A percentile compares a stretch with the other conserved stretches of the same genome.
These are phyloP conservation scores for Pterocarpus santalinus DNA, from an alignment of 306 rosid genomes.

Conservation along the genomic window DNA sequence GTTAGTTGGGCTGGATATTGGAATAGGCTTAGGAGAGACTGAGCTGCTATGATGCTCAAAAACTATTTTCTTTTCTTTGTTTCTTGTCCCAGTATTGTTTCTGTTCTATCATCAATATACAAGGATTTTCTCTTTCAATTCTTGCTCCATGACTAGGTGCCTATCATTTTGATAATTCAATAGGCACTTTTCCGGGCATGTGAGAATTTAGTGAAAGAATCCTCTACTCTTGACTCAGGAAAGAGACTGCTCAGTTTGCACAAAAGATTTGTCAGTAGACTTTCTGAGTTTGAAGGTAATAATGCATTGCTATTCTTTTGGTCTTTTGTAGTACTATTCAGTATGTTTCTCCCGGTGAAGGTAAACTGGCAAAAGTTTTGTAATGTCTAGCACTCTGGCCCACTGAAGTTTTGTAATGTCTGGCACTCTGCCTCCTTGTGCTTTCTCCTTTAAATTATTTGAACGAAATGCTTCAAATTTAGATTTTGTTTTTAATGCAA, in stretches of 20 bases:
- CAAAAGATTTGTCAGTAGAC: constrained; percentile 63
- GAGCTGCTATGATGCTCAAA: too few species aligned
- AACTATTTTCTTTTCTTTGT: too few species aligned
- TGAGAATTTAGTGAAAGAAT: constrained; percentile 66
- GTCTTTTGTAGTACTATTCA: constrained; percentile 21
- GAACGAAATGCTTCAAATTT: constrained; percentile 11
- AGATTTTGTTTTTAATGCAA: neutral
- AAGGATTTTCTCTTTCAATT: too few species aligned
- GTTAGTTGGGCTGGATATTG: too few species aligned
- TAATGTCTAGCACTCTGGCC: neutral
- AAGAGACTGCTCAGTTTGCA: constrained; percentile 63
- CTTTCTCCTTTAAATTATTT: neutral
- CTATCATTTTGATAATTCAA: constrained; percentile 35
- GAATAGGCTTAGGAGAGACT: too few species aligned
- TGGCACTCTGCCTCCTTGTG: neutral
- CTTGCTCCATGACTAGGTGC: too few species aligned
- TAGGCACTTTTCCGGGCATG: constrained; percentile 86
- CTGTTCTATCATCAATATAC: too few species aligned
- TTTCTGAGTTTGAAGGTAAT: constrained; percentile 83
- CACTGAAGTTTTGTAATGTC: too few species aligned
- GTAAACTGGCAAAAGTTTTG: constrained; percentile 18
- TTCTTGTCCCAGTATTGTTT: too few species aligned
- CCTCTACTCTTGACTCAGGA: constrained; percentile 54
- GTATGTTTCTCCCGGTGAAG: neutral
- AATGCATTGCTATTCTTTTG: constrained; percentile 28